These are phyloP conservation scores for Lactarius psammicola DNA, from an alignment of 768 basidiomycete species.

Conservation along the genomic window DNA sequence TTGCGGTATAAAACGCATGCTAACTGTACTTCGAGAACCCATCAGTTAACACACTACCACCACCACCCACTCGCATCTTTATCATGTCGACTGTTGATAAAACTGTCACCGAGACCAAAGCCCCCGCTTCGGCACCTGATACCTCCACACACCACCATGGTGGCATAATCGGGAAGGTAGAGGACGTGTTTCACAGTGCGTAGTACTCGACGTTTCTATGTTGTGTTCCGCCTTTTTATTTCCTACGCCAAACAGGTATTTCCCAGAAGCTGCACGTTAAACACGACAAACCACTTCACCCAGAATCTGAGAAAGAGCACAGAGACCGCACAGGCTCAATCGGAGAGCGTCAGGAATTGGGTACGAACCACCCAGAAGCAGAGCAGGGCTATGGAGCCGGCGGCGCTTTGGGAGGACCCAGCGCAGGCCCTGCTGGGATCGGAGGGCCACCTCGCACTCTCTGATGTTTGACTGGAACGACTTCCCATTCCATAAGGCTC, in stretches of 20 bases:
- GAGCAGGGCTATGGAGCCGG: background rate
- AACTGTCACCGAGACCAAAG: background rate
- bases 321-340: background rate
- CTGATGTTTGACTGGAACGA: background rate
- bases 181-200: conserved; percentile 1
- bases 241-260: background rate
- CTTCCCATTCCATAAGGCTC: background rate
- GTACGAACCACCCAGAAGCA: background rate
- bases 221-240: background rate
- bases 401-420: background rate
- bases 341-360: background rate
- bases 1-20: background rate
- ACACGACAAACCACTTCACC: background rate
- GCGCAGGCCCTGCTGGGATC: background rate
- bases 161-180: conserved; percentile 4
- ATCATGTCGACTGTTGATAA: conserved; percentile 2
- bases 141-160: background rate
- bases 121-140: background rate
- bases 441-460: background rate
- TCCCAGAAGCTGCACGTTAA: background rate
- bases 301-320: conserved; percentile 1
- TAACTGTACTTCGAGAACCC: background rate
- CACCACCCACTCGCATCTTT: background rate
- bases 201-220: background rate
- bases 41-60: background rate